Evolutionary conservation across 129 eudicot species (phyloP).

Genomic region (Scalesia atractyloides): DNA sequence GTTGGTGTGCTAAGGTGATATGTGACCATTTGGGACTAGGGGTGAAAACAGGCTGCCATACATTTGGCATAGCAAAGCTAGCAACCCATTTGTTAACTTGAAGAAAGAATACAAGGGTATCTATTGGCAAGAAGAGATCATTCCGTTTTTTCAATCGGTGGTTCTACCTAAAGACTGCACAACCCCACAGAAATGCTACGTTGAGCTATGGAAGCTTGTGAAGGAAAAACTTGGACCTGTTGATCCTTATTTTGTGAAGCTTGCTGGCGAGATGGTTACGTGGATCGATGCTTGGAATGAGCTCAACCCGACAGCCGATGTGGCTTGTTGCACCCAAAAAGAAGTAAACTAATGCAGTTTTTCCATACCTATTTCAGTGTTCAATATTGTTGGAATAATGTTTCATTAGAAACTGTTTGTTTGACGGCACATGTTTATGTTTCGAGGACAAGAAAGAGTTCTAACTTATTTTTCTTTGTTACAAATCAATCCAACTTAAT

Average conservation of each 20-base stretch:
- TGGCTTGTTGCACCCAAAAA: conserved; percentile 27
- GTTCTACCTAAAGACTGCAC: conserved; percentile 59
- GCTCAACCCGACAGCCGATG: conserved; percentile 42
- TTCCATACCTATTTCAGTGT: conserved; percentile 7
- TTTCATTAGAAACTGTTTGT: conserved; percentile 34
- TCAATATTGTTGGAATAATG: conserved; percentile 36
- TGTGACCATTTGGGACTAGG: conserved; percentile 73
- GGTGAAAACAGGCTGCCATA: conserved; percentile 66
- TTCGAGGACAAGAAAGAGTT: conserved; percentile 18
- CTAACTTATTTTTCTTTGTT: conserved; percentile 26
- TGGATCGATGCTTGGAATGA: conserved; percentile 78
- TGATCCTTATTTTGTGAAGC: conserved; percentile 65
- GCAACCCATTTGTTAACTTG: conserved; percentile 68
- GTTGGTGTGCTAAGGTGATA: conserved; percentile 76
- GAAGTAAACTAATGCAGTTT: conserved; percentile 23
- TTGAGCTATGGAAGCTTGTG: conserved; percentile 65
- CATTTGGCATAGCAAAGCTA: conserved; percentile 68
- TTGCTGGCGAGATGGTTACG: conserved; percentile 70
- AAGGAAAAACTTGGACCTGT: conserved; percentile 59
- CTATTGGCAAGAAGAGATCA: conserved; percentile 72
- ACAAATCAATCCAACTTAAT: conserved; percentile 3
- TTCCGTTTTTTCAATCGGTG: conserved; percentile 64
- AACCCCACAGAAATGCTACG: conserved; percentile 63
- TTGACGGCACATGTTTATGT: conserved; percentile 22
- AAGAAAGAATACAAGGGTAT: conserved; percentile 67